Base-by-base conservation (phyloP, 2,329 filamentous ascomycete genomes). In the Pestalotiopsis sp. region DNA sequence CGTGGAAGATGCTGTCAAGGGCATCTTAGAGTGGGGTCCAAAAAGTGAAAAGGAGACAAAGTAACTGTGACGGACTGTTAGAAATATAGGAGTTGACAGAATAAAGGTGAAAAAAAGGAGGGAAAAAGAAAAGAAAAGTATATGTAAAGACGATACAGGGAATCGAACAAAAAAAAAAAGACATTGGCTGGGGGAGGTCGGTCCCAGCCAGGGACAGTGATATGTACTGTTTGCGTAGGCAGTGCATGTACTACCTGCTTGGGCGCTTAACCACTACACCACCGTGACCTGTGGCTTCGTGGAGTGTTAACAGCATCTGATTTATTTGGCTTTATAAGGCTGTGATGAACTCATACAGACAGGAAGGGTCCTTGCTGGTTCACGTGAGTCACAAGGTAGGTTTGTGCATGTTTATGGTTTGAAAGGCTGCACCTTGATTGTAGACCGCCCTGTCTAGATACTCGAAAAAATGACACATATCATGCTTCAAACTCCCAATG, bases 1-100 rank as follows among this genome's bases (percentile, higher is more conserved):
- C 6, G 82, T 93, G 36, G 86, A 89, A 68, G 83, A 90, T 70
- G 88, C 90, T 2, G 81, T 90, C 0, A 76, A 78, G 14, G 76
- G 74, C 17, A 81, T 82, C 68, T 60, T 78, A 5, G 31, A 31
- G 9, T 70, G 60, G 62, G 39, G 23, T 14, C n/a, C 59, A 36
- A n/a, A 62, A 17, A 39, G 31, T n/a, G 25, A 62, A 6, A 20
- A 62, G 59, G 20, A 17, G 11, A 14, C 3, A 9, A 9, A 31
- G 38, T 59, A 27, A 13, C 4, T 17, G 9, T 23, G n/a, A 1
- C 13, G 12, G 4, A 0, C 11, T 38, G 7, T 31, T 31, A 5
- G 12, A 36, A 11, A 11, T 17, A 27, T 3, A 5, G 23, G 4
- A 52, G 45, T 12, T 20, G 20, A 36, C 31, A 36, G 31, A 36